phyloP scores from a whole-genome alignment of 2,329 filamentous ascomycete species.

The Helminthosporium solani region DNA sequence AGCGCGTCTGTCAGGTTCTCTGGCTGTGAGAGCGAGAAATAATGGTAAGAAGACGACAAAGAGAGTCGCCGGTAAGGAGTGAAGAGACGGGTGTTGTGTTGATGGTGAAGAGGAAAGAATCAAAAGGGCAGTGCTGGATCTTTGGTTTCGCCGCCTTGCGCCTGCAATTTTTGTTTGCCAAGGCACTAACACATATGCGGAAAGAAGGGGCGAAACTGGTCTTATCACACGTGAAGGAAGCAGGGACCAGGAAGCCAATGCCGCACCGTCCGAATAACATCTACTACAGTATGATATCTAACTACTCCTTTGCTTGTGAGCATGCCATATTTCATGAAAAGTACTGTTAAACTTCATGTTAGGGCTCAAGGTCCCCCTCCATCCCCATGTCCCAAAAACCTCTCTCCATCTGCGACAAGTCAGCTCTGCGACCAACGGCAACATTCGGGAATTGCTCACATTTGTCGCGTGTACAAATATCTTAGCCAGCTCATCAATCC shows the following conservation, averaged over 20 bases:
- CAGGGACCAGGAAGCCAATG: no score
- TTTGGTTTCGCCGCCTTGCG: slow-evolving; percentile 25
- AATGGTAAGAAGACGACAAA: slow-evolving; percentile 24
- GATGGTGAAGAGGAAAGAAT: slow-evolving; percentile 20
- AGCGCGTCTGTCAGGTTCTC: slow-evolving; percentile 20
- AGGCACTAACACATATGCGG: slow-evolving; percentile 16
- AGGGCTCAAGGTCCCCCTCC: slow-evolving; percentile 3
- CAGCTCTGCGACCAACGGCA: slow-evolving; percentile 9
- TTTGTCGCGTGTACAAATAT: slow-evolving; percentile 88
- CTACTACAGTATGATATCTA: no score
- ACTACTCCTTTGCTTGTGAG: no score
- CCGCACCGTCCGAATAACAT: no score
- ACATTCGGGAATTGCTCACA: slow-evolving; percentile 49
- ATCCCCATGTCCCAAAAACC: slow-evolving; percentile 73
- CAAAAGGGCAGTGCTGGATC: slow-evolving; percentile 22
- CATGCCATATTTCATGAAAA: no score
- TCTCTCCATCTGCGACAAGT: slow-evolving; percentile 62
- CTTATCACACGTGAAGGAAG: slow-evolving; percentile 5
- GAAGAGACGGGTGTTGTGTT: slow-evolving; percentile 15
- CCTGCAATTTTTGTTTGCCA: slow-evolving; percentile 24
- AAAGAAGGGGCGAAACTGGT: slow-evolving; percentile 5
- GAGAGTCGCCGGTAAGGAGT: slow-evolving; percentile 24
- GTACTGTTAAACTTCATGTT: not conserved
- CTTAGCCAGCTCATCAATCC: slow-evolving; percentile 77
- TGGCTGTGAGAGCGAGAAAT: slow-evolving; percentile 14